Conservation (phyloP, 2,329 filamentous ascomycete species). For the Aspergillus niger region DNA sequence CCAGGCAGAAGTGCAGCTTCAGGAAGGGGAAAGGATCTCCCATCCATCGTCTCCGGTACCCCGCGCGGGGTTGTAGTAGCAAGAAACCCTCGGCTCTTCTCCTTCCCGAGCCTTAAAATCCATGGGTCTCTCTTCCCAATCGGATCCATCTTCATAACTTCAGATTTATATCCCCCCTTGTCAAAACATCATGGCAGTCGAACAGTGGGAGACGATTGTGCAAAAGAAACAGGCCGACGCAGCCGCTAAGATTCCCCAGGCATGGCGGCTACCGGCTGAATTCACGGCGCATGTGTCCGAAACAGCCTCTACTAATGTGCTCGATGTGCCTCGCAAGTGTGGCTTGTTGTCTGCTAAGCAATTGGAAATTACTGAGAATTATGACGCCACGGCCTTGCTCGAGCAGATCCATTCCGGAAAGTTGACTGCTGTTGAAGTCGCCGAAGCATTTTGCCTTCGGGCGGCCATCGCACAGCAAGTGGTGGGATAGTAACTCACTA, state of each 20-base stretch:
- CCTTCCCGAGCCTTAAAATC: background rate
- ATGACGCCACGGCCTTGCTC: constrained; percentile 39
- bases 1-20: no score
- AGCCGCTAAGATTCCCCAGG: background rate
- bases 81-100: no score
- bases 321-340: background rate
- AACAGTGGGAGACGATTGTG: background rate
- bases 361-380: constrained; percentile 50
- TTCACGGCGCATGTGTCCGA: constrained; percentile 8
- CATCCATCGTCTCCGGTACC: no score
- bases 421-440: constrained; percentile 45
- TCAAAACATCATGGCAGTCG: background rate
- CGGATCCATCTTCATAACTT: background rate
- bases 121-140: background rate
- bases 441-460: constrained; percentile 49
- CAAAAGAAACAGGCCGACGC: background rate
- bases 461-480: constrained; percentile 39
- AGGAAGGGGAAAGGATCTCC: no score
- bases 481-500: background rate
- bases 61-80: no score
- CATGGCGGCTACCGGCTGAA: background rate
- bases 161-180: no score
- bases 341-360: constrained; percentile 52
- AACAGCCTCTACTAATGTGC: background rate
- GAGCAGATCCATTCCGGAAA: constrained; percentile 27